phyloP scores from a whole-genome alignment of 2,329 filamentous ascomycete genomes.

The Monosporascus ibericus region DNA sequence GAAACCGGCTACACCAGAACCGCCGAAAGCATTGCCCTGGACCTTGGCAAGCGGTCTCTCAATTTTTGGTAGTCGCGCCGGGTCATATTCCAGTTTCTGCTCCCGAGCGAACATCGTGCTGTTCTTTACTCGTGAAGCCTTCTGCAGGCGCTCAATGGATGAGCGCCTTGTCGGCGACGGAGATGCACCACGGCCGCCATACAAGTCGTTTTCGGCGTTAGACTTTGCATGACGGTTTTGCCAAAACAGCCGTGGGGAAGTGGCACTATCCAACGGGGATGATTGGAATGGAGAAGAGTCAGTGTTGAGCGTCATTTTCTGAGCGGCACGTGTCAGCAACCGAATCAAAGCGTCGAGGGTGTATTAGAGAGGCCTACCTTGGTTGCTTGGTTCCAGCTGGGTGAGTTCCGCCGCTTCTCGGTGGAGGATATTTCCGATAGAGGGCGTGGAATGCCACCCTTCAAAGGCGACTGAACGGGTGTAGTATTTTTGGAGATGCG shows the following conservation, averaged over 20 bases:
- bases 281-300: slow-evolving; percentile 83
- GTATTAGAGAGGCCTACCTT: slow-evolving; percentile 50
- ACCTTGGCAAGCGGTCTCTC: slow-evolving; percentile 77
- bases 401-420: slow-evolving; percentile 84
- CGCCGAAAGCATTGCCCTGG: slow-evolving; percentile 65
- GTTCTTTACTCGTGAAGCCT: slow-evolving; percentile 92
- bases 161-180: slow-evolving; percentile 73
- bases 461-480: slow-evolving; percentile 54
- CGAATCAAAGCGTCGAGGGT: slow-evolving; percentile 9
- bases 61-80: slow-evolving; percentile 66
- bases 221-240: slow-evolving; percentile 66
- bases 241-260: slow-evolving; percentile 88
- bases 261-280: slow-evolving; percentile 62
- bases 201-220: slow-evolving; percentile 63
- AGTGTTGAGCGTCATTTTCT: slow-evolving; percentile 64
- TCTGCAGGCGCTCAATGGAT: slow-evolving; percentile 92
- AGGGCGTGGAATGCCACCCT: slow-evolving; percentile 61
- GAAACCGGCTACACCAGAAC: slow-evolving; percentile 47
- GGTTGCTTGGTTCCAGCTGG: slow-evolving; percentile 73
- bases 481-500: slow-evolving; percentile 69
- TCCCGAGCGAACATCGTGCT: slow-evolving; percentile 95
- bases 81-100: slow-evolving; percentile 88
- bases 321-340: slow-evolving; percentile 24
- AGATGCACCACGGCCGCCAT: slow-evolving; percentile 52
- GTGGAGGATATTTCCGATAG: slow-evolving; percentile 85